Conservation (phyloP, 2,329 filamentous ascomycete species). For the Fusarium secorum region DNA sequence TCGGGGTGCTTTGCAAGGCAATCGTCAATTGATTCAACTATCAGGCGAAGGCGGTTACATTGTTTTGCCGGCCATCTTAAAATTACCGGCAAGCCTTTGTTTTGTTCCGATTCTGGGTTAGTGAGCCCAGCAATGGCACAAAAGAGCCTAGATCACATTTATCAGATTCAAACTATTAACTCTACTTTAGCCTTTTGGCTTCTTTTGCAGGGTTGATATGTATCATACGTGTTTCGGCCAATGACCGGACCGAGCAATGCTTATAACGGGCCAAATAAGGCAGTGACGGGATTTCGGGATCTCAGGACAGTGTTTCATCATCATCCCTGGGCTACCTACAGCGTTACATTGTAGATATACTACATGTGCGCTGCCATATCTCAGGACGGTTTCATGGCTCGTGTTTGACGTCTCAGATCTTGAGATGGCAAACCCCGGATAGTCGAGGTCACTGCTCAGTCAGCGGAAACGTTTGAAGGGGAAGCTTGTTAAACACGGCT, state of each 20-base stretch:
- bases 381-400: constrained; percentile 25
- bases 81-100: background rate
- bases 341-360: constrained; percentile 6
- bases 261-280: background rate
- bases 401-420: constrained; percentile 20
- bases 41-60: background rate
- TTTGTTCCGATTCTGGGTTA: background rate
- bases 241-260: constrained; percentile 4
- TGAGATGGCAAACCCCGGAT: constrained; percentile 11
- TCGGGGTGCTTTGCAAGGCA: background rate
- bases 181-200: background rate
- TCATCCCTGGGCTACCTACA: background rate
- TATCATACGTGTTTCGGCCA: constrained; percentile 27
- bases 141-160: background rate
- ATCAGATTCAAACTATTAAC: background rate
- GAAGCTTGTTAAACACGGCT: constrained; percentile 25
- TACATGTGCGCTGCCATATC: background rate
- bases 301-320: constrained; percentile 16
- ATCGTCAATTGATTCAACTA: background rate
- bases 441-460: background rate
- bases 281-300: constrained; percentile 2
- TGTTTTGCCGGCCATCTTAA: background rate
- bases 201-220: constrained; percentile 7
- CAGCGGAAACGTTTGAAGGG: constrained; percentile 21
- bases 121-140: background rate